Evolutionary conservation across 805 yeast species (phyloP).

Genomic region (Metschnikowia henanensis): DNA sequence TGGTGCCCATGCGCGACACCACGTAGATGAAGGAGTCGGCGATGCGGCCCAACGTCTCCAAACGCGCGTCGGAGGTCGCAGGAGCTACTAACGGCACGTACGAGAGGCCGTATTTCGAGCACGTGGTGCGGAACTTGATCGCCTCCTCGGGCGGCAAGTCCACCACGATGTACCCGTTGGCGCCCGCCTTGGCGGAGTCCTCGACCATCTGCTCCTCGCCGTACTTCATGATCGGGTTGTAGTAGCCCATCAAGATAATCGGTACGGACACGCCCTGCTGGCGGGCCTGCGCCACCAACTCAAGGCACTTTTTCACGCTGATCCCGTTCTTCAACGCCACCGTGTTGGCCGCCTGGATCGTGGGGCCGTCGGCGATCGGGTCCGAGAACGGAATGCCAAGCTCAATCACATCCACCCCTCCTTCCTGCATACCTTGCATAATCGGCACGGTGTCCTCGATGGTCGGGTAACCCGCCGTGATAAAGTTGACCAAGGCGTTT

Average conservation of each 20-base stretch:
- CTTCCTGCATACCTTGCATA: conserved; percentile 84
- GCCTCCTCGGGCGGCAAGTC: conserved; percentile 99
- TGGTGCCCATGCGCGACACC: conserved; percentile 96
- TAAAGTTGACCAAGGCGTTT: conserved; percentile 85
- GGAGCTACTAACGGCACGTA: conserved; percentile 97
- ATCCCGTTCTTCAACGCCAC: conserved; percentile 84
- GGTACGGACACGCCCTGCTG: conserved; percentile 84
- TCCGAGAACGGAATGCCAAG: conserved; percentile 96
- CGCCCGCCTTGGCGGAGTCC: conserved; percentile 87
- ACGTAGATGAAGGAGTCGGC: conserved; percentile 97
- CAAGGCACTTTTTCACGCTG: conserved; percentile 66
- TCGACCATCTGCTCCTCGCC: conserved; percentile 84
- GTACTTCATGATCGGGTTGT: conserved; percentile 86
- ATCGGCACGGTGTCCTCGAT: conserved; percentile 86
- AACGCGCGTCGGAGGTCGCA: conserved; percentile 88
- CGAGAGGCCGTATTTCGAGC: conserved; percentile 67
- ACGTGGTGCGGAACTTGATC: conserved; percentile 72
- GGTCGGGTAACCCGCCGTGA: conserved; percentile 94
- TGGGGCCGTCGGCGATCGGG: conserved; percentile 99
- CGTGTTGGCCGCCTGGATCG: conserved; percentile 86
- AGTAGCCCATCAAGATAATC: conserved; percentile 94
- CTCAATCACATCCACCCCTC: conserved; percentile 95
- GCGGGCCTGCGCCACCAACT: conserved; percentile 75
- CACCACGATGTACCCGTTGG: conserved; percentile 90
- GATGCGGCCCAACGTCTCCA: conserved; percentile 72